Evolutionary conservation across 768 basidiomycete species (phyloP), one percentile per base, ranked within the genome.

Genomic region (Podaxis sp.): DNA sequence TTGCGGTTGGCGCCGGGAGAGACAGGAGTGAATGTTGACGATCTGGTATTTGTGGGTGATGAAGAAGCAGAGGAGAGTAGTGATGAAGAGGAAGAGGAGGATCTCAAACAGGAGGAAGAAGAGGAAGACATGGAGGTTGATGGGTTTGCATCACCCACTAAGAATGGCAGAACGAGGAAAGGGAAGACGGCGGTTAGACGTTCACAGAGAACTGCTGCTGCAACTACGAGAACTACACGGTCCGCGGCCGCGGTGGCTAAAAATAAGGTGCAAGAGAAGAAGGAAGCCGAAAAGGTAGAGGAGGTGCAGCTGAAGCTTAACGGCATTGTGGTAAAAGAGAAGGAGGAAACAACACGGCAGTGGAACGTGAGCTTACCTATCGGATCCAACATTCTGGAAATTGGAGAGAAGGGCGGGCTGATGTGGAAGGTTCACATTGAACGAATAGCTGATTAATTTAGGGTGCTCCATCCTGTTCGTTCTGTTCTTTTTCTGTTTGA

Each of bases 381-480:
- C 3, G 92, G 92, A 13, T 67, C 77, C 4, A 90, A 84, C 66
- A 74, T 85, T 17, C 71, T 94, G 29, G 92, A 93, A 71, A 75
- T 94, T 25, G 90, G 91, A 37, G 89, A 90, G 75, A 82, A 81
- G 67, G 86, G 83, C 37, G 89, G 89, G 9, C 71, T 85, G 66
- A 72, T 84, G 25, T 91, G 90, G 90, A 90, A 87, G 72, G 77
- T 89, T 24, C 88, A 88, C 70, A 74, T 87, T 47, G 83, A 86
- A 66, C 79, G 85, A 47, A 62, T 76, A 64, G 72, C 53, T 49
- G 43, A 55, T 61, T 61, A 25, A 55, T 61, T 61, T 19, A 47
- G 15, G 7, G 11, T n/a, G 19, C 7, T 55, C 19, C 17, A 19
- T 6, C 7, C 40, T n/a, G 40, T 46, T 17, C 22, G 19, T 59